Percentiles rank a stretch among this genome's conserved stretches.
Evolutionary conservation across 1,284 basidiomycete species (phyloP).

Genomic region (Coriolopsis trogii): DNA sequence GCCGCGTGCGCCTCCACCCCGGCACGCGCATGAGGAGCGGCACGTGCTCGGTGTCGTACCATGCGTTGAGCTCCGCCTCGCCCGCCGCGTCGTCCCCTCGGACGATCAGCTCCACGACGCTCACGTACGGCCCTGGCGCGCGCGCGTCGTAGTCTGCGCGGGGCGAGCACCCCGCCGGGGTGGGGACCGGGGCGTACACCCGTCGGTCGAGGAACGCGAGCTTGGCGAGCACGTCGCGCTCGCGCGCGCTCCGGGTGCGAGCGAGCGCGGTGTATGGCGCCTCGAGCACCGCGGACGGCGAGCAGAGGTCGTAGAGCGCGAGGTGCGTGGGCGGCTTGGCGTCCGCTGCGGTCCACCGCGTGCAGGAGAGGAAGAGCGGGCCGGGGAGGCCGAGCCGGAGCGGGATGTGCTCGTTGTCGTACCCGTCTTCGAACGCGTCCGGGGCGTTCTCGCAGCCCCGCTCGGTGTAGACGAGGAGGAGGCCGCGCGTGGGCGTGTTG

Average conservation of each 20-base stretch:
- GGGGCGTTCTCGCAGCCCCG: conserved; percentile 31
- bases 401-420: conserved; percentile 67
- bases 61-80: conserved; percentile 45
- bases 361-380: conserved; percentile 54
- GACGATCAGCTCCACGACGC: conserved; percentile 42
- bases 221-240: conserved; percentile 48
- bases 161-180: conserved; percentile 39
- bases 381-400: conserved; percentile 37
- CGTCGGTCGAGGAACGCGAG: conserved; percentile 54
- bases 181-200: conserved; percentile 45
- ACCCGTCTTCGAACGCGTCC: conserved; percentile 51
- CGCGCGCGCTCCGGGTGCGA: conserved; percentile 53
- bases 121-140: conserved; percentile 34
- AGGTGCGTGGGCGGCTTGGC: conserved; percentile 47
- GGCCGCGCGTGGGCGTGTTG: conserved; percentile 14
- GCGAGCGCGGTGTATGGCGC: conserved; percentile 54
- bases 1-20: conserved; percentile 36
- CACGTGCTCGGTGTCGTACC: conserved; percentile 41
- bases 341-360: conserved; percentile 50
- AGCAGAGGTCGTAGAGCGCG: conserved; percentile 60
- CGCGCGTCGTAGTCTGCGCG: conserved; percentile 31
- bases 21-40: conserved; percentile 34
- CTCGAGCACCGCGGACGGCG: conserved; percentile 45
- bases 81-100: conserved; percentile 36
- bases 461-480: conserved; percentile 35